These are phyloP conservation scores for Neoconidiobolus thromboides DNA, from an alignment of 371 early-diverging fungal species.

Conservation along the genomic window DNA sequence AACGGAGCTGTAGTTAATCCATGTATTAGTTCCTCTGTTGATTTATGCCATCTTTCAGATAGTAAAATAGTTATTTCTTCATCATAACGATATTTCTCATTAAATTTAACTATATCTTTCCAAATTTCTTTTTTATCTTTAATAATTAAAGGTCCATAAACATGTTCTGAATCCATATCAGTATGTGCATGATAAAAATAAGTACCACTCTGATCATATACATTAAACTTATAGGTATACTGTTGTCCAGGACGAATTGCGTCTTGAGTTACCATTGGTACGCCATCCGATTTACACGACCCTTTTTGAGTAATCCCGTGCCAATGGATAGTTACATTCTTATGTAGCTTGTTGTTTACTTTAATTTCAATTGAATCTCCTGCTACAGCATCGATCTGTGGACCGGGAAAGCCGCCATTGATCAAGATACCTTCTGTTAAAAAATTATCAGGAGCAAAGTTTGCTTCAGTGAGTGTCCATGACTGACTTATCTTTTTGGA, in stretches of 20 bases:
- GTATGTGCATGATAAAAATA: slow-evolving; percentile 7
- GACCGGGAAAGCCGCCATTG: slow-evolving; percentile 25
- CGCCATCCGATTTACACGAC: slow-evolving; percentile 18
- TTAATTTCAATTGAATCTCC: slow-evolving; percentile 17
- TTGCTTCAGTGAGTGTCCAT: too few relatives aligned
- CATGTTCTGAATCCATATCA: not conserved
- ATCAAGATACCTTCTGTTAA: slow-evolving; percentile 2
- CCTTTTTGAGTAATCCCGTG: slow-evolving; percentile 23
- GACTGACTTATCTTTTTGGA: too few relatives aligned
- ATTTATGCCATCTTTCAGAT: not conserved
- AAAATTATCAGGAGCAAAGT: too few relatives aligned
- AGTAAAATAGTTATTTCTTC: not conserved
- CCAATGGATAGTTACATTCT: slow-evolving; percentile 16
- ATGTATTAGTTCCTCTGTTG: not conserved
- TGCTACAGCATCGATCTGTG: slow-evolving; percentile 15
- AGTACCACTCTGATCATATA: slow-evolving; percentile 18
- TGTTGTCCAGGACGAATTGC: slow-evolving; percentile 14
- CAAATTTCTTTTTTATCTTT: not conserved
- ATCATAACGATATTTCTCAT: not conserved
- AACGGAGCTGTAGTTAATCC: not conserved
- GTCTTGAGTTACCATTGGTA: slow-evolving; percentile 21
- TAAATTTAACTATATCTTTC: not conserved
- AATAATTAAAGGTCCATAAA: not conserved
- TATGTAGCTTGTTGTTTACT: slow-evolving; percentile 14
- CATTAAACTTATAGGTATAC: slow-evolving; percentile 15